Percentiles rank a stretch among this genome's conserved stretches.
Conservation (phyloP, 192 early-diverging fungal species). For the Gonapodya sp. region DNA sequence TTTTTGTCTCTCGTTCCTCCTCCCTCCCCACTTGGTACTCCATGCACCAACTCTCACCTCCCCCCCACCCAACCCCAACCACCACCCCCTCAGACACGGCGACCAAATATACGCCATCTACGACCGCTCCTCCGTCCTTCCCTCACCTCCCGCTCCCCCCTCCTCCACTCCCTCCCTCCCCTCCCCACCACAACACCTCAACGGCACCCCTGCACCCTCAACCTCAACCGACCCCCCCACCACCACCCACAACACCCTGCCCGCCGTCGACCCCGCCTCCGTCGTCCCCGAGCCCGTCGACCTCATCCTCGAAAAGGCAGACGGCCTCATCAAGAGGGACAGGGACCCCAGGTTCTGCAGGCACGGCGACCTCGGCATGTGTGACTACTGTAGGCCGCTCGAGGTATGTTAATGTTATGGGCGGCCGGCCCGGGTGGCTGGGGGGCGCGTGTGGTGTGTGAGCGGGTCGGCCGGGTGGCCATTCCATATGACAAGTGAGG, state of each 20-base stretch:
- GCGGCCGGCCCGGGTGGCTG: too few species aligned
- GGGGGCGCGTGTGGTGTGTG: too few species aligned
- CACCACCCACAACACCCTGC: background rate
- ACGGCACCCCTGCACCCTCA: constrained; percentile 29
- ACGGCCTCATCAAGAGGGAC: constrained; percentile 70
- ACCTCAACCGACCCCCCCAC: constrained; percentile 12
- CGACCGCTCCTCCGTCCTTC: background rate
- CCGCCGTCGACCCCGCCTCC: background rate
- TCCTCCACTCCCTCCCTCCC: constrained; percentile 30
- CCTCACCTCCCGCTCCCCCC: background rate
- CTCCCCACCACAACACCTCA: constrained; percentile 18
- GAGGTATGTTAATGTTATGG: constrained; percentile 53
- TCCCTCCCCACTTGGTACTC: too few species aligned
- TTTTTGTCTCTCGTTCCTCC: too few species aligned
- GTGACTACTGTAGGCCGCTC: constrained; percentile 85
- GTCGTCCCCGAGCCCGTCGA: constrained; percentile 68
- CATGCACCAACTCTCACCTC: too few species aligned
- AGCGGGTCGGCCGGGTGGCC: too few species aligned
- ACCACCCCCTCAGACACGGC: background rate
- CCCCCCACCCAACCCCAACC: too few species aligned
- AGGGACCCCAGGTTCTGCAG: constrained; percentile 74
- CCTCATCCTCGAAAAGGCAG: constrained; percentile 63
- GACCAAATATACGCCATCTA: constrained; percentile 5
- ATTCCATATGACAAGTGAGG: too few species aligned
- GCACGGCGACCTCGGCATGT: constrained; percentile 75